Percentiles rank a stretch among this genome's conserved stretches.
Evolutionary conservation across 2,329 filamentous ascomycete species (phyloP).

Genomic region (Microcyclospora tardicrescens): DNA sequence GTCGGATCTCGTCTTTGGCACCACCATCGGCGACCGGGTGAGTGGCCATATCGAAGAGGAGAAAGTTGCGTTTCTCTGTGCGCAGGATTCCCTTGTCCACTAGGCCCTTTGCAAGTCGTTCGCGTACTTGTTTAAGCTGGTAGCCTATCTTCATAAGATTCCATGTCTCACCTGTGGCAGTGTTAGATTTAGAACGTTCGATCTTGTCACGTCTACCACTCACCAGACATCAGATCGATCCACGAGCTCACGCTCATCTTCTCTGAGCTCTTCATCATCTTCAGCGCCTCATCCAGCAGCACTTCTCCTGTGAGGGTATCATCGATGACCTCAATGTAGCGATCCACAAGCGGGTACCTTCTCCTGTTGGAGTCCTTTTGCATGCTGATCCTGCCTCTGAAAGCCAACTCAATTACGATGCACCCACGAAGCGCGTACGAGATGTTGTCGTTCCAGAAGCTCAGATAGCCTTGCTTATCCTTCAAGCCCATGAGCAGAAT

Average conservation of each 20-base stretch:
- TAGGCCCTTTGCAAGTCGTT: slow-evolving; percentile 89
- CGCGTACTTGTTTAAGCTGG: slow-evolving; percentile 96
- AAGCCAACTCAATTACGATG: slow-evolving; percentile 94
- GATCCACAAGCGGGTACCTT: slow-evolving; percentile 83
- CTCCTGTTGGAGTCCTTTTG: slow-evolving; percentile 87
- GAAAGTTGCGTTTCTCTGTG: slow-evolving; percentile 98
- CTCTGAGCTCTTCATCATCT: slow-evolving; percentile 99
- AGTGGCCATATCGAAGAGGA: slow-evolving; percentile 99
- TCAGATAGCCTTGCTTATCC: slow-evolving; percentile 98
- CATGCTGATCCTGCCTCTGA: slow-evolving; percentile 94
- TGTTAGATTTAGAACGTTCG: slow-evolving; percentile 8
- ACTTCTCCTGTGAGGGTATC: slow-evolving; percentile 95
- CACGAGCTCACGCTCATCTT: slow-evolving; percentile 99
- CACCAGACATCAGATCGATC: slow-evolving; percentile 99
- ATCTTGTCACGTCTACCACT: slow-evolving; percentile 13
- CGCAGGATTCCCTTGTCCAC: slow-evolving; percentile 98
- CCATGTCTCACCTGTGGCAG: slow-evolving; percentile 78
- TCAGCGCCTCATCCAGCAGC: slow-evolving; percentile 89
- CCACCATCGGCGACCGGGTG: slow-evolving; percentile 93
- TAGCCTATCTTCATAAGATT: slow-evolving; percentile 99
- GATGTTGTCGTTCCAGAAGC: slow-evolving; percentile 99
- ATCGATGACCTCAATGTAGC: slow-evolving; percentile 92
- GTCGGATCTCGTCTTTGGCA: slow-evolving; percentile 93
- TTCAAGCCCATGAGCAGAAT: slow-evolving; percentile 89
- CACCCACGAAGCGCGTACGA: slow-evolving; percentile 94